Evolutionary conservation across 495 filamentous ascomycete species (phyloP).

Genomic region (Chaetomidium leptoderma): DNA sequence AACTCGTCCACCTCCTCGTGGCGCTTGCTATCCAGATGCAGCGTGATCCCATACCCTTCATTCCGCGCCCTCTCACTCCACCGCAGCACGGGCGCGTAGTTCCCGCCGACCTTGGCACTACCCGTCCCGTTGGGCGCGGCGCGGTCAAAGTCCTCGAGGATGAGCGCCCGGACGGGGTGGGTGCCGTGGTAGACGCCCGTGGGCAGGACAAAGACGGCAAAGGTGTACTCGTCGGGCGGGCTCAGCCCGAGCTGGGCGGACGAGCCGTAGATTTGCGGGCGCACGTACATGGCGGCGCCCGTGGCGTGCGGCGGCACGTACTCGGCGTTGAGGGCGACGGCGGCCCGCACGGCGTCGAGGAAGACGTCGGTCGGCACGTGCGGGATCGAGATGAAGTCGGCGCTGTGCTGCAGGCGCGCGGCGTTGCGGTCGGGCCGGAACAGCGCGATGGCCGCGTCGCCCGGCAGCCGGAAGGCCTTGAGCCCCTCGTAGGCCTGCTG

Average conservation of each 20-base stretch:
- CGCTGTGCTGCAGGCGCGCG: slow-evolving; percentile 70
- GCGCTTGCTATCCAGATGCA: slow-evolving; percentile 78
- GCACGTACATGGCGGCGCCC: slow-evolving; percentile 83
- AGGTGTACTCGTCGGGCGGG: slow-evolving; percentile 84
- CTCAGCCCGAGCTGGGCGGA: slow-evolving; percentile 74
- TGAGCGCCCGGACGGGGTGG: slow-evolving; percentile 71
- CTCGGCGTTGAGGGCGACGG: slow-evolving; percentile 79
- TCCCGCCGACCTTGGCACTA: slow-evolving; percentile 70
- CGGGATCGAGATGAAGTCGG: slow-evolving; percentile 74
- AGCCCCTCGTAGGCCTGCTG: slow-evolving; percentile 92
- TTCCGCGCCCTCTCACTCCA: slow-evolving; percentile 70
- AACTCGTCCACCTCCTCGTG: slow-evolving; percentile 85
- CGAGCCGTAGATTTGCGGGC: slow-evolving; percentile 80
- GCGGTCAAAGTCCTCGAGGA: slow-evolving; percentile 74
- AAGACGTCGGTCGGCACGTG: slow-evolving; percentile 69
- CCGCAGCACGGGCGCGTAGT: slow-evolving; percentile 77
- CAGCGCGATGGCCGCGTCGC: slow-evolving; percentile 58
- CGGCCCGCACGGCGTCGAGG: slow-evolving; percentile 65
- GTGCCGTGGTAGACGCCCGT: slow-evolving; percentile 87
- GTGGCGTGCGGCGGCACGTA: slow-evolving; percentile 81
- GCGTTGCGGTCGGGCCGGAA: slow-evolving; percentile 83
- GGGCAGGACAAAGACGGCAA: slow-evolving; percentile 78
- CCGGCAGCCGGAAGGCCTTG: slow-evolving; percentile 79
- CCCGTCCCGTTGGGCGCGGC: slow-evolving; percentile 71
- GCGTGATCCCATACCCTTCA: slow-evolving; percentile 77